phyloP scores from a whole-genome alignment of 108 stramenopile genomes.

The Aurantiochytrium sp. region DNA sequence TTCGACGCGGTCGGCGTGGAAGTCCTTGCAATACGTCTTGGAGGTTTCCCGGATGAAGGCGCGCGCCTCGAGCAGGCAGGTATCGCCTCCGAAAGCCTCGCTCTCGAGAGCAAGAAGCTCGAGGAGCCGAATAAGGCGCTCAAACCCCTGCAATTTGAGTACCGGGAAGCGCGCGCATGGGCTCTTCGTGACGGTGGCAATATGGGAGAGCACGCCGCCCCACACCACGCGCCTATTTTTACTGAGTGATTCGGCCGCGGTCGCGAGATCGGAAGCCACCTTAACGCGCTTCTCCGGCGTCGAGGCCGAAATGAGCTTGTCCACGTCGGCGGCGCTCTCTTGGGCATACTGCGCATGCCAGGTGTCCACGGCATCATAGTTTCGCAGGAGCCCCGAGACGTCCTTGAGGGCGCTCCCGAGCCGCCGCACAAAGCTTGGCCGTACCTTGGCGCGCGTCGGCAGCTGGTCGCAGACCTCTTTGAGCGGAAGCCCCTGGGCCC shows the following conservation, averaged over 20 bases:
- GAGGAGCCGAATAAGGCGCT: background rate
- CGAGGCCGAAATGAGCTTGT: background rate
- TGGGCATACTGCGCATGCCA: background rate
- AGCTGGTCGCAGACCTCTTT: background rate
- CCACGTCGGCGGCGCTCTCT: background rate
- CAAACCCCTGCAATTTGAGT: background rate
- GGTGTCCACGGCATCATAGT: background rate
- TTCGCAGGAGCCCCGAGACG: background rate
- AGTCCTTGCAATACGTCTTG: slow-evolving; percentile 4
- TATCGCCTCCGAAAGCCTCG: background rate
- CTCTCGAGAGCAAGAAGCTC: background rate
- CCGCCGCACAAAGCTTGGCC: background rate
- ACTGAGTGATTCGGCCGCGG: background rate
- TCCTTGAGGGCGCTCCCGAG: background rate
- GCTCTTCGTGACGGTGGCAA: background rate
- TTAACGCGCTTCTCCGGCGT: background rate
- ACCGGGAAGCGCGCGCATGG: background rate
- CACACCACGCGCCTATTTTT: background rate
- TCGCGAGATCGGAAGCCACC: background rate
- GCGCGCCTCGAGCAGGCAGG: background rate
- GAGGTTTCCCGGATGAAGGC: background rate
- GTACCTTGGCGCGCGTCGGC: background rate
- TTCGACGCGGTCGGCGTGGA: background rate
- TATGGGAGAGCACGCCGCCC: slow-evolving; percentile 1
- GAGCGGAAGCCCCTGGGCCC: background rate